These are phyloP conservation scores for Usnea hakonensis DNA, from an alignment of 495 filamentous ascomycete species.

Conservation along the genomic window DNA sequence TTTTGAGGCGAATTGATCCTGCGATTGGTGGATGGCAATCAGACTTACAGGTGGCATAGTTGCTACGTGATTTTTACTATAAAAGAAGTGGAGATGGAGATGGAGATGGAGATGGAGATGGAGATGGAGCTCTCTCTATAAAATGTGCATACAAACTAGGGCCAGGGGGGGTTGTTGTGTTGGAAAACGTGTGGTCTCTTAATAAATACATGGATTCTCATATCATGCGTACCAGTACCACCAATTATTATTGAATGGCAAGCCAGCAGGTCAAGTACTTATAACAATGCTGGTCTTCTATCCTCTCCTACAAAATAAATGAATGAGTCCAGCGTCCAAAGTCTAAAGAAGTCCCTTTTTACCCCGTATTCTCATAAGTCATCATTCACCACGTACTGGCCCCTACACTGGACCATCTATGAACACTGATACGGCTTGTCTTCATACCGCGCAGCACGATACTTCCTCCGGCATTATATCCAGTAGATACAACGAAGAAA, in stretches of 20 bases:
- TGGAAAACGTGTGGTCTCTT: too few species aligned
- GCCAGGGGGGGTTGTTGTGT: too few species aligned
- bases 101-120: background rate
- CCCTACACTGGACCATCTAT: background rate
- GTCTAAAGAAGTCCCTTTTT: background rate
- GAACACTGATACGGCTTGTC: background rate
- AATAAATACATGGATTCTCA: too few species aligned
- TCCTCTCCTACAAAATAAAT: too few species aligned
- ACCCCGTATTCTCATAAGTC: background rate
- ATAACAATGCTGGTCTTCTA: too few species aligned
- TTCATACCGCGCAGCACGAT: background rate
- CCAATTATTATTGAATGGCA: too few species aligned
- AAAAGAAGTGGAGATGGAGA: background rate
- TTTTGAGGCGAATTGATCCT: background rate
- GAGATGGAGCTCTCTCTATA: too few species aligned
- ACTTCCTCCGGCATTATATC: conserved; percentile 2
- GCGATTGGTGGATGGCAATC: background rate
- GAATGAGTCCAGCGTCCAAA: background rate
- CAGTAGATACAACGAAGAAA: conserved; percentile 1
- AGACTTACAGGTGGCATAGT: conserved; percentile 20
- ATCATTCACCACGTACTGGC: background rate
- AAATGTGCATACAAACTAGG: too few species aligned
- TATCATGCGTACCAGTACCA: too few species aligned
- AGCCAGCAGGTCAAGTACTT: too few species aligned
- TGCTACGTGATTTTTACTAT: background rate